phyloP scores from a whole-genome alignment of 306 rosid species.

The Vigna nakashimae region DNA sequence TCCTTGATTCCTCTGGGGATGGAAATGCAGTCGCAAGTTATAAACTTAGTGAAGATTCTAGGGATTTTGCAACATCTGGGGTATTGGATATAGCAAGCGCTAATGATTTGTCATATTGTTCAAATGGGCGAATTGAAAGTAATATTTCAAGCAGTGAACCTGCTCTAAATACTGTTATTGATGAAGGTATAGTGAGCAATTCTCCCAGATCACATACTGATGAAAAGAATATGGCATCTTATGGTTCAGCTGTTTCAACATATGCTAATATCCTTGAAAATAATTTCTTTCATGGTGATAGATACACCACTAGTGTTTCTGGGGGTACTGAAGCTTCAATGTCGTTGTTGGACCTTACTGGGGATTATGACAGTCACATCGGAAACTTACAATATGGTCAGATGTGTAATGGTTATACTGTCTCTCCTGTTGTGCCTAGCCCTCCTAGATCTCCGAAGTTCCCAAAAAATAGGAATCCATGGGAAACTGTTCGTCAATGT shows the following conservation, averaged over 20 bases:
- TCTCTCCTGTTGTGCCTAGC: slow-evolving; percentile 56
- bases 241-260: slow-evolving; percentile 40
- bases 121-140: slow-evolving; percentile 51
- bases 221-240: slow-evolving; percentile 42
- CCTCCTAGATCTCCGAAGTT: slow-evolving; percentile 65
- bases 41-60: slow-evolving; percentile 41
- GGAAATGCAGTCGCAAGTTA: slow-evolving; percentile 41
- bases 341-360: slow-evolving; percentile 72
- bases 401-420: slow-evolving; percentile 55
- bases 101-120: slow-evolving; percentile 44
- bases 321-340: slow-evolving; percentile 52
- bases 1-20: slow-evolving; percentile 29
- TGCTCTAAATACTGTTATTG: slow-evolving; percentile 40
- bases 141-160: slow-evolving; percentile 34
- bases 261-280: slow-evolving; percentile 48
- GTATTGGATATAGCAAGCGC: slow-evolving; percentile 39
- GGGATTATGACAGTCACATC: slow-evolving; percentile 70
- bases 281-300: slow-evolving; percentile 45
- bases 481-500: slow-evolving; percentile 58
- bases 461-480: slow-evolving; percentile 57
- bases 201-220: slow-evolving; percentile 42
- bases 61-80: slow-evolving; percentile 41
- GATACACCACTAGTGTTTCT: slow-evolving; percentile 42
- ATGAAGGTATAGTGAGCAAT: slow-evolving; percentile 45
- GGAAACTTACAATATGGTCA: slow-evolving; percentile 67